phyloP scores from a whole-genome alignment of 2,329 filamentous ascomycete species.

The Colletotrichum godetiae region DNA sequence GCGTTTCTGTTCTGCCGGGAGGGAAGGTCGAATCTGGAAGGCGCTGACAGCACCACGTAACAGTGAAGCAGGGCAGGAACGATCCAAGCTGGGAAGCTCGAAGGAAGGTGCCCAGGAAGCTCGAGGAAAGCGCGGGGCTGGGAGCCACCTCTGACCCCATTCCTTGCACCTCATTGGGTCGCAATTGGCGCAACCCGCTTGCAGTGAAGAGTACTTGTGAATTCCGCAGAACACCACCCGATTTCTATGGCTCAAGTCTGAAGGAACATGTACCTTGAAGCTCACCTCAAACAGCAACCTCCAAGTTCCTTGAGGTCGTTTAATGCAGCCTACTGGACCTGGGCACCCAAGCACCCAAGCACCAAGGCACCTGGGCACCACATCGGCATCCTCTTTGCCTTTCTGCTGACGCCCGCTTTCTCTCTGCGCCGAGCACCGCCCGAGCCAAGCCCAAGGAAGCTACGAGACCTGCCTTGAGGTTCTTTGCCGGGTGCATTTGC shows the following conservation, averaged over 20 bases:
- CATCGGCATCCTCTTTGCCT: not conserved
- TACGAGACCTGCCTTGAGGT: constrained; percentile 5
- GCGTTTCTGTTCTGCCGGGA: too few relatives aligned
- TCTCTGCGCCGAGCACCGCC: constrained; percentile 30
- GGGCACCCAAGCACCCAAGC: too few relatives aligned
- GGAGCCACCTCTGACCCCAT: constrained; percentile 30
- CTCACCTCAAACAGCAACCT: not conserved
- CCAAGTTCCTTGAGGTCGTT: not conserved
- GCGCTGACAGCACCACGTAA: too few relatives aligned
- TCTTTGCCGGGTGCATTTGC: constrained; percentile 20
- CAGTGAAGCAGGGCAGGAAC: not conserved
- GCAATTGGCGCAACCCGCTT: constrained; percentile 22
- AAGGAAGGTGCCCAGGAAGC: not conserved
- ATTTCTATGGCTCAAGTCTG: not conserved
- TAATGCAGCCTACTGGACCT: not conserved
- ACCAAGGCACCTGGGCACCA: too few relatives aligned
- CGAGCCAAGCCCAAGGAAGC: constrained; percentile 24
- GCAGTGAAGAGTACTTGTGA: constrained; percentile 28
- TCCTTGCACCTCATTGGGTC: constrained; percentile 24
- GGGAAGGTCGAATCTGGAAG: too few relatives aligned
- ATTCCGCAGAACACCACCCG: not conserved
- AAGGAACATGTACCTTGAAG: not conserved
- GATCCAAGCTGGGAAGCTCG: not conserved
- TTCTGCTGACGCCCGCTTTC: constrained; percentile 28
- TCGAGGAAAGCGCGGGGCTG: constrained; percentile 27